Percentiles rank a stretch among this genome's conserved stretches.
phyloP scores from a whole-genome alignment of 768 basidiomycete genomes.

The Tricholoma flavovirens region DNA sequence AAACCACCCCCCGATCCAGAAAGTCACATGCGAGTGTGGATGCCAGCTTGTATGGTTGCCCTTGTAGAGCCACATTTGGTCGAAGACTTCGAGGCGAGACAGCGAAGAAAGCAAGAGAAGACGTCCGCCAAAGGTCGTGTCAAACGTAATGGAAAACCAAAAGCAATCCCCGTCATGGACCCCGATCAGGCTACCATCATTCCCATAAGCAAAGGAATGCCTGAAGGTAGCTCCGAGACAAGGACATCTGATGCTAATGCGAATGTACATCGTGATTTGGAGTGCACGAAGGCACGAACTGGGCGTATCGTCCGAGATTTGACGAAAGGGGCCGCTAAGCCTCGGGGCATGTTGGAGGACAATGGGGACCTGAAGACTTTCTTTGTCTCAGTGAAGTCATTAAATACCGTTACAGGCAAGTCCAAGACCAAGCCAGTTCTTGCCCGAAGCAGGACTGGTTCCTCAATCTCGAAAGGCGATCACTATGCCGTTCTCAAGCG shows the following conservation, averaged over 20 bases:
- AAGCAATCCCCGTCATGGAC: slow-evolving; percentile 6
- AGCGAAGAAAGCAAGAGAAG: slow-evolving; percentile 44
- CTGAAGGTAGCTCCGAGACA: not conserved
- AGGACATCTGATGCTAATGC: not conserved
- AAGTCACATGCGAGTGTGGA: slow-evolving; percentile 67
- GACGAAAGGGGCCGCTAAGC: slow-evolving; percentile 8
- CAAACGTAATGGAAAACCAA: slow-evolving; percentile 14
- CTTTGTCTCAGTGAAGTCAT: slow-evolving; percentile 7
- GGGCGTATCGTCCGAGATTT: slow-evolving; percentile 14
- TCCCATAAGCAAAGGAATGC: slow-evolving; percentile 2
- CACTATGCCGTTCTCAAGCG: not conserved
- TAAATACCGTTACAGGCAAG: not conserved
- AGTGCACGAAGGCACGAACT: not conserved
- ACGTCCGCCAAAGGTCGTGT: slow-evolving; percentile 38
- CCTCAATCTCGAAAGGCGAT: not conserved
- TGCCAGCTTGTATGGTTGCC: slow-evolving; percentile 74
- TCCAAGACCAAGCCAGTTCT: not conserved
- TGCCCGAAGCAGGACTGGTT: not conserved
- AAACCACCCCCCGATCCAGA: slow-evolving; percentile 44
- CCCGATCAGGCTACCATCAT: slow-evolving; percentile 5
- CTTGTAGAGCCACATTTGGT: slow-evolving; percentile 64
- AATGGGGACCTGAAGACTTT: slow-evolving; percentile 3
- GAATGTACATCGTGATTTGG: not conserved
- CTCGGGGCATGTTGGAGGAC: not conserved
- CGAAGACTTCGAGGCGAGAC: slow-evolving; percentile 47